Percentiles rank a stretch among this genome's conserved stretches.
phyloP scores from a whole-genome alignment of 345 rosid species.

The Bruguiera gymnorhiza region DNA sequence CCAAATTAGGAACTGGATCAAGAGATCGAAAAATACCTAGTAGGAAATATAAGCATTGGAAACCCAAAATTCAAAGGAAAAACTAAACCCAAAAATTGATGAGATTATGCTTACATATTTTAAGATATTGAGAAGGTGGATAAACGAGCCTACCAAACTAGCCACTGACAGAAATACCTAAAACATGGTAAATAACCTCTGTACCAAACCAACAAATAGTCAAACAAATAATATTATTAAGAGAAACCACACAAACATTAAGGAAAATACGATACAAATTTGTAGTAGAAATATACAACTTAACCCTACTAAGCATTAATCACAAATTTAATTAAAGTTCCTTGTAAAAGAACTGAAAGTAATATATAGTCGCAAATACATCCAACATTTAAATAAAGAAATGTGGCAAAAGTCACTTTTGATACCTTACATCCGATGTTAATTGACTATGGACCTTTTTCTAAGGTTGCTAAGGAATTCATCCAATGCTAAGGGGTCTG shows the following conservation, averaged over 20 bases:
- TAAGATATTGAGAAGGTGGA: slow-evolving; percentile 17
- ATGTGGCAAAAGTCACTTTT: not conserved
- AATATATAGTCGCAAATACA: too few species aligned
- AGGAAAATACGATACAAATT: not conserved
- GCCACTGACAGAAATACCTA: slow-evolving; percentile 2
- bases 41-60: not conserved
- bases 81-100: not conserved
- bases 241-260: not conserved
- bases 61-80: not conserved
- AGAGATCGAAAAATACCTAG: slow-evolving; percentile 14
- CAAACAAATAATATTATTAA: not conserved
- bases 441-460: not conserved
- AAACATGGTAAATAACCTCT: slow-evolving; percentile 5
- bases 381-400: not conserved
- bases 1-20: slow-evolving; percentile 8
- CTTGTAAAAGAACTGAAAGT: not conserved
- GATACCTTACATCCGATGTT: not conserved
- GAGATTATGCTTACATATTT: not conserved
- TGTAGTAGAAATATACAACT: not conserved
- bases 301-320: not conserved
- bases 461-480: slow-evolving; percentile 5
- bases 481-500: not conserved
- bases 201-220: not conserved
- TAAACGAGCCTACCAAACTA: slow-evolving; percentile 30
- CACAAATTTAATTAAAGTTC: not conserved